phyloP scores from a whole-genome alignment of 1,139 yeast species.

The Saccharomyces hybrid region DNA sequence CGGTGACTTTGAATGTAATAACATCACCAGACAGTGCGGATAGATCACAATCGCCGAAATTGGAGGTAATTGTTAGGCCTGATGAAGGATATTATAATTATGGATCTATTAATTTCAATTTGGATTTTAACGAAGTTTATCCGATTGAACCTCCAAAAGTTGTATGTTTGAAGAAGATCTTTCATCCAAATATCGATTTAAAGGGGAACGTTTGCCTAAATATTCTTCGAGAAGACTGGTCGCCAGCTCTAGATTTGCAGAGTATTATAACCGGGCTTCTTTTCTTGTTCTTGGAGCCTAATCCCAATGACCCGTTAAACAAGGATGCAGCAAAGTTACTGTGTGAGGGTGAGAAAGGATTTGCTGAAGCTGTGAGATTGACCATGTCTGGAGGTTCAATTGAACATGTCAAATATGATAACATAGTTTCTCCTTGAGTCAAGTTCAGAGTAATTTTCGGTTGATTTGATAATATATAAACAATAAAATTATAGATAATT shows the following conservation, averaged over 20 bases:
- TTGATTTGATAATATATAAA: not conserved
- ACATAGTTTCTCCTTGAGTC: constrained; percentile 33
- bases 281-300: constrained; percentile 82
- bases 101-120: constrained; percentile 62
- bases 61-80: constrained; percentile 57
- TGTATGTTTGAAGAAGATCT: constrained; percentile 60
- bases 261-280: constrained; percentile 79
- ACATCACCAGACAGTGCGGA: constrained; percentile 52
- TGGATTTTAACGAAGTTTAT: constrained; percentile 60
- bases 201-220: constrained; percentile 90
- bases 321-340: constrained; percentile 80
- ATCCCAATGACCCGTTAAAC: constrained; percentile 86
- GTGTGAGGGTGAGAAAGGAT: constrained; percentile 48
- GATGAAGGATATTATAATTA: constrained; percentile 70
- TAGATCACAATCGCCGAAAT: constrained; percentile 20
- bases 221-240: constrained; percentile 91
- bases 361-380: constrained; percentile 49
- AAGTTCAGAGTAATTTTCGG: not conserved
- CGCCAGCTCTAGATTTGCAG: constrained; percentile 81
- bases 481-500: not conserved
- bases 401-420: constrained; percentile 54
- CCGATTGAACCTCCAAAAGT: constrained; percentile 94
- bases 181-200: constrained; percentile 88
- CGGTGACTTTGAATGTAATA: constrained; percentile 51
- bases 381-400: constrained; percentile 72